These are phyloP conservation scores for Neoarthrinium moseri DNA, from an alignment of 2,329 filamentous ascomycete species.

Conservation along the genomic window DNA sequence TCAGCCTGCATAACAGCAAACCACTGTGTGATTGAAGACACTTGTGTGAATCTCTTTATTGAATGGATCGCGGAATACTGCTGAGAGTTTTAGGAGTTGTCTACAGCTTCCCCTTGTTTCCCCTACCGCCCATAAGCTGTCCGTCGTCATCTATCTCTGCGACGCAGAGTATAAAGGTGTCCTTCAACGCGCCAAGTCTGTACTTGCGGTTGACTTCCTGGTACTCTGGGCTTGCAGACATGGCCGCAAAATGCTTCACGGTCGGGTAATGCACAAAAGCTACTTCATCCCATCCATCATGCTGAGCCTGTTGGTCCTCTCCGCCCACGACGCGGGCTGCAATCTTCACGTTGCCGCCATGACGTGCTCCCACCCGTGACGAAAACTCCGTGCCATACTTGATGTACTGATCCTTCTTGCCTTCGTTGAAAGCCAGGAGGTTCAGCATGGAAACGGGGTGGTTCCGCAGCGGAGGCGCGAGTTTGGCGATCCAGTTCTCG, in stretches of 20 bases:
- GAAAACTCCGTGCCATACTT: slow-evolving; percentile 56
- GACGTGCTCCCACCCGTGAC: slow-evolving; percentile 44
- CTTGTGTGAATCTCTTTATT: no score
- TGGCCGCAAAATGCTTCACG: slow-evolving; percentile 60
- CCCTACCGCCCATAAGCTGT: slow-evolving; percentile 9
- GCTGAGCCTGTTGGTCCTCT: slow-evolving; percentile 7
- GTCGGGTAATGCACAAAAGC: slow-evolving; percentile 65
- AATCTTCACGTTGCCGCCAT: slow-evolving; percentile 60
- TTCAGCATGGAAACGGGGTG: slow-evolving; percentile 63
- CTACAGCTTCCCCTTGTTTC: slow-evolving; percentile 12
- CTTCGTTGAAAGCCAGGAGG: slow-evolving; percentile 54
- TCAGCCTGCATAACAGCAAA: neutral
- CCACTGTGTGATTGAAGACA: no score
- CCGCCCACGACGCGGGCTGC: slow-evolving; percentile 53
- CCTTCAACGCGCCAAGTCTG: slow-evolving; percentile 19
- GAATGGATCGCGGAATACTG: no score
- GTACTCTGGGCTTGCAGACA: slow-evolving; percentile 22
- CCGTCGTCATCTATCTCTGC: slow-evolving; percentile 22
- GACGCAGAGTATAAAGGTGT: slow-evolving; percentile 23
- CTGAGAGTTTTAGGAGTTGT: neutral
- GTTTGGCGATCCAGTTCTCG: slow-evolving; percentile 43
- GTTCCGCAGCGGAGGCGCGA: slow-evolving; percentile 18
- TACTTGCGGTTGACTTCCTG: slow-evolving; percentile 22
- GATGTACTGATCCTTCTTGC: slow-evolving; percentile 51
- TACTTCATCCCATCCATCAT: slow-evolving; percentile 58